Percentiles rank a stretch among this genome's conserved stretches.
phyloP scores from a whole-genome alignment of 2,329 filamentous ascomycete genomes.

The Juglanconis juglandina region DNA sequence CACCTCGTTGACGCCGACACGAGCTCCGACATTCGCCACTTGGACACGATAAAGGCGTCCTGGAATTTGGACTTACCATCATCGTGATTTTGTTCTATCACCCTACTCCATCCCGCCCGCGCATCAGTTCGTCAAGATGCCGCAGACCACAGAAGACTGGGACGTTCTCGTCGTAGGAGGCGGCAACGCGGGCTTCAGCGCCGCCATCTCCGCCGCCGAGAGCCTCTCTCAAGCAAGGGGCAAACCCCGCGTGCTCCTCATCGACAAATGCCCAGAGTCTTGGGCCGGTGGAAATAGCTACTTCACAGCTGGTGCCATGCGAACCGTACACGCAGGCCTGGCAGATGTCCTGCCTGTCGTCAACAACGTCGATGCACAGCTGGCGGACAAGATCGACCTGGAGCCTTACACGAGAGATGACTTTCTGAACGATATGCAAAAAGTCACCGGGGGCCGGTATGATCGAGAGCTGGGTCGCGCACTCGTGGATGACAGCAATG shows the following conservation, averaged over 20 bases:
- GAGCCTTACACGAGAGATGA: constrained; percentile 51
- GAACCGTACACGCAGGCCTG: constrained; percentile 54
- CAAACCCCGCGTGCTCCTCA: constrained; percentile 43
- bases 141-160: constrained; percentile 19
- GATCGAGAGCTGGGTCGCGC: constrained; percentile 45
- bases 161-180: constrained; percentile 56
- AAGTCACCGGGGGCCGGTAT: constrained; percentile 53
- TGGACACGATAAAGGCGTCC: background rate
- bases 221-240: constrained; percentile 24
- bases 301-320: constrained; percentile 64
- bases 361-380: constrained; percentile 50
- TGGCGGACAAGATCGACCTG: constrained; percentile 53
- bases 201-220: constrained; percentile 55
- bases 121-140: background rate
- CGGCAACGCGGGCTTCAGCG: constrained; percentile 62
- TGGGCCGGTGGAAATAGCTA: constrained; percentile 64
- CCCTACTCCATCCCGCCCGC: no score
- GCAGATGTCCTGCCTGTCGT: constrained; percentile 58
- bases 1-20: background rate
- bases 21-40: background rate
- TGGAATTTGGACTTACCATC: no score
- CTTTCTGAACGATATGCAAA: constrained; percentile 53
- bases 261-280: constrained; percentile 56
- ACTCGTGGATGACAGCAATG: constrained; percentile 50
- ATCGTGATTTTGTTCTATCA: no score